These are phyloP conservation scores for Lepraria neglecta DNA, from an alignment of 495 filamentous ascomycete genomes.

Conservation along the genomic window DNA sequence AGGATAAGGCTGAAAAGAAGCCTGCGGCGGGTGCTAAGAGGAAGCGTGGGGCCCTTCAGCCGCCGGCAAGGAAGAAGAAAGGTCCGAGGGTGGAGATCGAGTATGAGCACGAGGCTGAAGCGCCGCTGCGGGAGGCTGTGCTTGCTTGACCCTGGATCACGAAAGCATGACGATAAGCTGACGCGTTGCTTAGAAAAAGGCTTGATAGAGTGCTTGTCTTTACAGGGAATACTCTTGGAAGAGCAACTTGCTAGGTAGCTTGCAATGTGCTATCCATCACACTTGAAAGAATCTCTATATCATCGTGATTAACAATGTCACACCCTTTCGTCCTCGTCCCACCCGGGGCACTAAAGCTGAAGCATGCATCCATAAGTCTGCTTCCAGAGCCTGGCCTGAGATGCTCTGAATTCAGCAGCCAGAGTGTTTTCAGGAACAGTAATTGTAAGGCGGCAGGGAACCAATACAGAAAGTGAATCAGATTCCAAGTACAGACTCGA, in stretches of 20 bases:
- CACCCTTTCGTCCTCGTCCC: too few relatives aligned
- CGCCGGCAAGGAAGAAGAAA: slow-evolving; percentile 61
- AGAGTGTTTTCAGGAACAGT: too few relatives aligned
- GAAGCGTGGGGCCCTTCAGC: slow-evolving; percentile 54
- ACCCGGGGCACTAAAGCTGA: too few relatives aligned
- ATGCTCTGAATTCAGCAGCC: too few relatives aligned
- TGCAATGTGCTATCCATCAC: not conserved
- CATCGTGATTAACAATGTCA: too few relatives aligned
- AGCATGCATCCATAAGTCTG: too few relatives aligned
- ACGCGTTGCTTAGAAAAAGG: not conserved
- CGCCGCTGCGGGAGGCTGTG: slow-evolving; percentile 42
- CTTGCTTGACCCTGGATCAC: slow-evolving; percentile 32
- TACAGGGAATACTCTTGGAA: not conserved
- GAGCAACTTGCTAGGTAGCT: not conserved
- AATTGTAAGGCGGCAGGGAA: too few relatives aligned
- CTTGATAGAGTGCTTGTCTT: not conserved
- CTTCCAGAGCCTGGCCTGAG: too few relatives aligned
- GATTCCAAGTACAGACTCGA: too few relatives aligned
- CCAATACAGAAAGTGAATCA: too few relatives aligned
- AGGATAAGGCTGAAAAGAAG: slow-evolving; percentile 43
- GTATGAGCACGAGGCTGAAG: slow-evolving; percentile 67
- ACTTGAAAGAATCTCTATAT: not conserved
- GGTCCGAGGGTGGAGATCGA: slow-evolving; percentile 49
- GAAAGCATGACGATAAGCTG: not conserved
- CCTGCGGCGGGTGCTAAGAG: slow-evolving; percentile 56